Percentiles rank a stretch among this genome's conserved stretches.
These are phyloP conservation scores for Barbatosphaeria neglecta DNA, from an alignment of 495 filamentous ascomycete genomes.

Conservation along the genomic window DNA sequence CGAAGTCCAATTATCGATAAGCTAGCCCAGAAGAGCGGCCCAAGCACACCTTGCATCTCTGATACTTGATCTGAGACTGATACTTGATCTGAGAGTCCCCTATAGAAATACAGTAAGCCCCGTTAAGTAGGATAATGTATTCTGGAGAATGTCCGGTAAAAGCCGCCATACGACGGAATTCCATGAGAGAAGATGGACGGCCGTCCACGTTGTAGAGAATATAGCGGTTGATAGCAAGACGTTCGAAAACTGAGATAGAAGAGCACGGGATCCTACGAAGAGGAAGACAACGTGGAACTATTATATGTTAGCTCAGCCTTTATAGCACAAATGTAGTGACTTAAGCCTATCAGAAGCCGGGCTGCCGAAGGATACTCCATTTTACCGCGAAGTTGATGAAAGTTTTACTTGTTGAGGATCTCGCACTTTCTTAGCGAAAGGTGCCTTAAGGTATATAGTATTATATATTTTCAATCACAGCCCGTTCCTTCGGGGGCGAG, in stretches of 20 bases:
- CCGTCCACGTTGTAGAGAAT: background rate
- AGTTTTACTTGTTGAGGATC: background rate
- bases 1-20: background rate
- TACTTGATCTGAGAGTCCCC: background rate
- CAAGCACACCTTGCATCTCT: background rate
- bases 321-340: background rate
- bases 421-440: constrained; percentile 1
- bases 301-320: background rate
- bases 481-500: too few relatives aligned
- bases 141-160: background rate
- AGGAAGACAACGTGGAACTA: background rate
- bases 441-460: too few relatives aligned
- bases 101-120: background rate
- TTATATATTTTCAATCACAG: too few relatives aligned
- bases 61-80: background rate
- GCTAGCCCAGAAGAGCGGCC: background rate
- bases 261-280: background rate
- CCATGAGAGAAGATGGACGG: background rate
- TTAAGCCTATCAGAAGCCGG: background rate
- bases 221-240: background rate
- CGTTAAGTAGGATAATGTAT: background rate
- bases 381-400: background rate
- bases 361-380: background rate
- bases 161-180: background rate
- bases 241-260: background rate